Percentiles rank a stretch among this genome's conserved stretches.
Evolutionary conservation across 2,329 filamentous ascomycete species (phyloP).

Genomic region (Fusarium equiseti): DNA sequence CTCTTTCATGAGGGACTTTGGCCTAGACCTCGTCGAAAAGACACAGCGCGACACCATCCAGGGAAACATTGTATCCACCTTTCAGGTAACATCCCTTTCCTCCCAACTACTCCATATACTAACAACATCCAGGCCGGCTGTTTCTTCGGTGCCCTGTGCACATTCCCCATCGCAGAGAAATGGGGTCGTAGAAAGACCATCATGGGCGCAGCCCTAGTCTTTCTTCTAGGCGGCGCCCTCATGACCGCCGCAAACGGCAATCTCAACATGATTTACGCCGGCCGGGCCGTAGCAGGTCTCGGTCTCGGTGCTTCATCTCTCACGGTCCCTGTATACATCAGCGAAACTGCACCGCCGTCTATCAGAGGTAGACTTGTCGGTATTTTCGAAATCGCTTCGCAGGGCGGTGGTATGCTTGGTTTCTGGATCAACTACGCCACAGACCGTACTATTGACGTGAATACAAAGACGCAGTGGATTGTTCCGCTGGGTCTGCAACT

Average conservation of each 20-base stretch:
- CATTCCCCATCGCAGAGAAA: constrained; percentile 61
- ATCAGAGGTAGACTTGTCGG: constrained; percentile 65
- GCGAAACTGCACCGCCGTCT: constrained; percentile 60
- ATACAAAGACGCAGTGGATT: constrained; percentile 59
- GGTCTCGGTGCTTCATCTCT: constrained; percentile 64
- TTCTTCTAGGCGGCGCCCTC: constrained; percentile 53
- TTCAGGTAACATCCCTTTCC: constrained; percentile 41
- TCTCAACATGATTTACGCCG: constrained; percentile 58
- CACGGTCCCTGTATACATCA: constrained; percentile 59
- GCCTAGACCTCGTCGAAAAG: constrained; percentile 44
- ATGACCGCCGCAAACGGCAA: constrained; percentile 52
- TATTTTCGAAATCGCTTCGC: constrained; percentile 60
- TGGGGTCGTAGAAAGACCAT: constrained; percentile 61
- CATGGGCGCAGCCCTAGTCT: constrained; percentile 58
- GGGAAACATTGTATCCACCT: constrained; percentile 56
- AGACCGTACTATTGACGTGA: constrained; percentile 47
- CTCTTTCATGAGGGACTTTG: constrained; percentile 54
- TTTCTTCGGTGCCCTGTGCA: constrained; percentile 56
- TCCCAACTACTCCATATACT: fast-evolving
- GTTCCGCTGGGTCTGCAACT: constrained; percentile 69
- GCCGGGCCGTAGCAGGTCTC: constrained; percentile 64
- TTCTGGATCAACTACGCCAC: constrained; percentile 55
- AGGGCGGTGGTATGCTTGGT: constrained; percentile 53
- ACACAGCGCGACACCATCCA: constrained; percentile 50
- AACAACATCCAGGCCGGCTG: constrained; percentile 48